Evolutionary conservation across 345 rosid genomes (phyloP).

Genomic region (Erysimum cheiranthoides): DNA sequence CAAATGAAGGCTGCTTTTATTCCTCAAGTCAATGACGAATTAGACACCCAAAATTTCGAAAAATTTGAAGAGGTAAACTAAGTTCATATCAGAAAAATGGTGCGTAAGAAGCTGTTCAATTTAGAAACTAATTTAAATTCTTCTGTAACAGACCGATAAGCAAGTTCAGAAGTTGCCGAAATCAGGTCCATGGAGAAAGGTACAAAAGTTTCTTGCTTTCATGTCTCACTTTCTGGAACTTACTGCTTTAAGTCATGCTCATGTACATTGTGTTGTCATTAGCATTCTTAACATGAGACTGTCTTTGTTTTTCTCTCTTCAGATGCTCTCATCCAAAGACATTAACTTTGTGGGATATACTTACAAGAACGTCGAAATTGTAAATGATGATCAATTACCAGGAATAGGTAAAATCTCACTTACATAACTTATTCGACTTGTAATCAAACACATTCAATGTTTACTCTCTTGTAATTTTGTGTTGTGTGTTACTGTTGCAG

Average conservation of each 20-base stretch:
- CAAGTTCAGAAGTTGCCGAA: constrained; percentile 58
- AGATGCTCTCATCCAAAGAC: constrained; percentile 99
- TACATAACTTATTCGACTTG: not conserved
- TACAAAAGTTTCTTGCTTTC: constrained; percentile 24
- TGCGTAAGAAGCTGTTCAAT: constrained; percentile 8
- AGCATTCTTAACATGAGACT: constrained; percentile 12
- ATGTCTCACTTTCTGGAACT: not conserved
- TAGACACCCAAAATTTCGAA: constrained; percentile 97
- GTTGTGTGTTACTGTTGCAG: constrained; percentile 45
- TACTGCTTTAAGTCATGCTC: not conserved
- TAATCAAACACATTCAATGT: not conserved
- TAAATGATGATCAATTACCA: constrained; percentile 83
- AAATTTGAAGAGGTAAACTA: constrained; percentile 90
- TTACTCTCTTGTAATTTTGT: not conserved
- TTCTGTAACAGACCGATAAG: constrained; percentile 66
- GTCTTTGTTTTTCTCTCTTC: constrained; percentile 35
- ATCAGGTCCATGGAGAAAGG: constrained; percentile 95
- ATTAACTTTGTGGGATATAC: constrained; percentile 97
- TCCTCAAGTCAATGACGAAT: constrained; percentile 94
- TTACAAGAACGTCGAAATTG: constrained; percentile 94
- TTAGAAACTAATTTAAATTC: not conserved
- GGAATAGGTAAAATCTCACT: constrained; percentile 74
- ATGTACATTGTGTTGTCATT: not conserved
- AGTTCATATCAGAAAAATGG: constrained; percentile 4
- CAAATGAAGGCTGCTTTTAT: constrained; percentile 94